Evolutionary conservation across 202 grass and related monocot genomes (phyloP), one percentile per base, ranked within the genome.

Genomic region (Schoenoplectus triqueter): DNA sequence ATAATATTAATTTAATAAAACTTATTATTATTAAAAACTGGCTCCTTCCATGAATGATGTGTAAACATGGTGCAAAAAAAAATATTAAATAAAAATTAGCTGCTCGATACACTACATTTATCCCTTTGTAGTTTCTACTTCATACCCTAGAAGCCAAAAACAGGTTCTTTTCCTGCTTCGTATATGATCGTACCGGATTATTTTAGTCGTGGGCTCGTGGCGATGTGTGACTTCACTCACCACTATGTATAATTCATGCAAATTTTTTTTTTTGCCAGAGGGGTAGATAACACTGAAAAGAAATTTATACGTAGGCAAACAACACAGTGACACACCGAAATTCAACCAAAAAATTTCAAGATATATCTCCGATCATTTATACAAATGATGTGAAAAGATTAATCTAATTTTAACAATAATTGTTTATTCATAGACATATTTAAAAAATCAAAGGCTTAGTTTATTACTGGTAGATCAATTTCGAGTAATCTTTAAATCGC

Each of bases 21-120:
- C 31, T 31, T 31, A 31, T 31, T 31, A 31, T 31, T 31, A 31
- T 1, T 31, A 31, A 31, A 31, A 31, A 31, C 4, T 1, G 31
- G 31, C 31, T 31, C 31, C 80, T 84, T 84, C 86, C 81, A 79
- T 88, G 82, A 88, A 84, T 84, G 62, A 70, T 85, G 52, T 60
- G 54, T 15, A 9, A 78, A 15, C 22, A 78, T 60, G 52, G 11
- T 78, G 73, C 54, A 22, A 78, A 78, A 59, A 73, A 6, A 46
- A n/a, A 2, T 74, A 78, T 60, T 78, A 39, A 78, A 78, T 78
- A 60, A 59, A 41, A 15, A 60, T 78, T 56, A 77, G 2, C 20
- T 57, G 74, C 60, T 78, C 10, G 1, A 60, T 42, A 59, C 54
- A 59, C 10, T 61, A 44, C 13, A 78, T 60, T 59, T 59, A 78